phyloP scores from a whole-genome alignment of 2,329 filamentous ascomycete species.

The Phaeophleospora eucalypticola region DNA sequence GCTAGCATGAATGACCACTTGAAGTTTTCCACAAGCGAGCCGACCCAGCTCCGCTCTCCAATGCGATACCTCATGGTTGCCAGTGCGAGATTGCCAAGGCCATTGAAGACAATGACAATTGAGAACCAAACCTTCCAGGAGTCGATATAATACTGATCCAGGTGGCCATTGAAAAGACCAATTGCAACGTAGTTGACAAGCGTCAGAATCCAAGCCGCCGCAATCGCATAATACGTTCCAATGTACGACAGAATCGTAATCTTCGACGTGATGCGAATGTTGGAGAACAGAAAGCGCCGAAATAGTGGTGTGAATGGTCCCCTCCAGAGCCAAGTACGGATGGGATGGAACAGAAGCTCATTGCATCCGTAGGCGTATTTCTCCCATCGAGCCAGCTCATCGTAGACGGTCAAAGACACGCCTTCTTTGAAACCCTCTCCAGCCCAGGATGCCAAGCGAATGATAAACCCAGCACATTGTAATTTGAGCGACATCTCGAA shows the following conservation, averaged over 20 bases:
- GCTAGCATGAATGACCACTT: conserved; percentile 65
- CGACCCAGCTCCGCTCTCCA: conserved; percentile 50
- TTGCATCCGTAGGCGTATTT: conserved; percentile 58
- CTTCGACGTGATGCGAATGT: conserved; percentile 63
- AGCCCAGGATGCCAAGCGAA: conserved; percentile 66
- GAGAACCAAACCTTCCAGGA: conserved; percentile 62
- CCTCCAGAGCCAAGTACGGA: conserved; percentile 57
- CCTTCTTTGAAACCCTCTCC: conserved; percentile 69
- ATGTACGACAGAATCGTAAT: conserved; percentile 69
- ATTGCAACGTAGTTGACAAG: conserved; percentile 67
- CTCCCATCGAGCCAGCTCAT: conserved; percentile 61
- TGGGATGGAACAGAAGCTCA: conserved; percentile 65
- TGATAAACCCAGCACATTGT: conserved; percentile 63
- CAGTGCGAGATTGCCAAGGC: conserved; percentile 57
- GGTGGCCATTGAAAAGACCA: conserved; percentile 65
- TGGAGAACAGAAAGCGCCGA: conserved; percentile 55
- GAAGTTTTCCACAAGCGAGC: conserved; percentile 53
- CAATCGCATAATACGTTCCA: conserved; percentile 69
- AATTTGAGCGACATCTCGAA: conserved; percentile 72
- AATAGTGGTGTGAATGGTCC: conserved; percentile 66
- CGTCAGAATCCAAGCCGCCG: conserved; percentile 62
- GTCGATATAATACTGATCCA: conserved; percentile 65
- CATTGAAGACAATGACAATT: conserved; percentile 62
- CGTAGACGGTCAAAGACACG: conserved; percentile 68
- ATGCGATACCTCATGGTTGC: conserved; percentile 61